phyloP scores from a whole-genome alignment of 148 eudicot genomes.

The Fagopyrum tataricum region DNA sequence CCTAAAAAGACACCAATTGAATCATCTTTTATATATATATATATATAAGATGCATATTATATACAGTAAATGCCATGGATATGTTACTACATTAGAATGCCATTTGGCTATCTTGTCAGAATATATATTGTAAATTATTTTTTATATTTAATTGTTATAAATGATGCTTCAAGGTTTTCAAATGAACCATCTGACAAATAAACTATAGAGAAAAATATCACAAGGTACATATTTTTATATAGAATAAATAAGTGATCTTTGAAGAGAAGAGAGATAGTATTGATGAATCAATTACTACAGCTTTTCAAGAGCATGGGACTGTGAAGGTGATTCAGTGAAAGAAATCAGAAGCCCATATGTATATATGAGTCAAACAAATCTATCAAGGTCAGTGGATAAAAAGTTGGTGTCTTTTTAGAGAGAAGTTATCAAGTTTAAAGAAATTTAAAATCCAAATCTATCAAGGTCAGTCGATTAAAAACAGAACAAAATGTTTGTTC shows the following conservation, averaged over 20 bases:
- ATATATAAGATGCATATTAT: not conserved
- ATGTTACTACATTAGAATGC: not conserved
- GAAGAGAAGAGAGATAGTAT: not conserved
- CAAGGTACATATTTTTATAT: not conserved
- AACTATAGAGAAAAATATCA: not conserved
- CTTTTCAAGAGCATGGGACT: not conserved
- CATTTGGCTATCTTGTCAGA: slow-evolving; percentile 8
- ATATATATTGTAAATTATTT: not conserved
- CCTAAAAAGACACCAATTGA: no score
- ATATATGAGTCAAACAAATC: slow-evolving; percentile 3
- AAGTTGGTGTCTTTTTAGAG: no score
- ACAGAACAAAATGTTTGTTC: no score
- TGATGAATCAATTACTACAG: not conserved
- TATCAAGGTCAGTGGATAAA: no score
- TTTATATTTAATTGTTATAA: not conserved
- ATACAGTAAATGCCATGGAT: not conserved
- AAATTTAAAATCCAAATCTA: no score
- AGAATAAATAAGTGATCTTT: not conserved
- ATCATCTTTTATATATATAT: not conserved
- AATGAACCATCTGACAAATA: slow-evolving; percentile 4
- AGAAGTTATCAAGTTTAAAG: no score
- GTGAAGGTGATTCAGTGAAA: slow-evolving; percentile 2
- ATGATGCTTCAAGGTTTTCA: slow-evolving; percentile 3
- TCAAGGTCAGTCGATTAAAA: no score
- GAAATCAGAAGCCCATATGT: not conserved